Evolutionary conservation across 345 rosid species (phyloP), one percentile per base, ranked within the genome.

Genomic region (Streptanthus diversifolius): DNA sequence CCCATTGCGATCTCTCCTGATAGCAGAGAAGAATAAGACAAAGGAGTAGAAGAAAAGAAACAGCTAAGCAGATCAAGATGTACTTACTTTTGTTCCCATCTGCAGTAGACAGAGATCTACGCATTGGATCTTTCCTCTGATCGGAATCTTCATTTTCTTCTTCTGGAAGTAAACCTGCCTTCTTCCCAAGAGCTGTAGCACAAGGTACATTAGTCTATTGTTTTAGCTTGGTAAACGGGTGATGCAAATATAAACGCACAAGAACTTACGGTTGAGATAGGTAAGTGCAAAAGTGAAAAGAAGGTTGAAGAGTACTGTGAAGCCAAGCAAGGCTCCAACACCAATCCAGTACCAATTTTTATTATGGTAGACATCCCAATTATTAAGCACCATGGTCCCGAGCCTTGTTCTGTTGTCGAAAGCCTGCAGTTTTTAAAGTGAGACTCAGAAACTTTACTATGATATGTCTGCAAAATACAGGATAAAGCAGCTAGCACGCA

Each of bases 311-410:
- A 93, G 85, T 45, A 88, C 66, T 17, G 62, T 71, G 81, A 89
- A 93, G n/a, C 96, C 95, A 0, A 85, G 15, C 73, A 85, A 82
- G 43, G 89, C 89, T 59, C 73, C 95, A 14, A 70, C 86, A 17
- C 85, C 83, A 70, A 89, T 88, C 97, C 96, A 93, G 71, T 83
- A 91, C 98, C 95, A 93, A 63, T 91, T 79, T 62, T 40, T 80
- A 2, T 89, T 73, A 5, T 78, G 44, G 33, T 72, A 83, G 18
- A 90, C 68, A 62, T 82, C 88, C 53, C 79, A 82, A 72, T 14
- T 79, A 4, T 74, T 33, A 18, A 93, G 90, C 60, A 93, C 83
- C 56, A 77, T 79, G 21, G 74, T 55, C 37, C 96, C 98, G 22
- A 89, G 83, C 3, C 3, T 81, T 24, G 88, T 81, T 3, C 1